Conservation (phyloP, 179 eudicot genomes). For the Beta macrorhiza region DNA sequence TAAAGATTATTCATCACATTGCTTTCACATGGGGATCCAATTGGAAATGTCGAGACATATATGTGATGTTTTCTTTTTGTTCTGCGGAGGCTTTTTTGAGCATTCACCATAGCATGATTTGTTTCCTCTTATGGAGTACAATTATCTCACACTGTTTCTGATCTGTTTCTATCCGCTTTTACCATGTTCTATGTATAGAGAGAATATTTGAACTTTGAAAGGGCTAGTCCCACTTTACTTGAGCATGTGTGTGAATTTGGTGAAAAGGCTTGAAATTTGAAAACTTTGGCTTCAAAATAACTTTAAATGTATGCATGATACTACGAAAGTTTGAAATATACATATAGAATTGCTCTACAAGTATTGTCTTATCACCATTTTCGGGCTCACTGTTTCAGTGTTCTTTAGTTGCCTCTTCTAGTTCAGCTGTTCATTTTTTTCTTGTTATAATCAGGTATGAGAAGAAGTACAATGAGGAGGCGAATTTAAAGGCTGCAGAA, state of each 20-base stretch:
- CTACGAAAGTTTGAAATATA: neutral
- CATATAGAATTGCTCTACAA: neutral
- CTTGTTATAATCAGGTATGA: slow-evolving; percentile 53
- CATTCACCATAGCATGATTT: too few relatives aligned
- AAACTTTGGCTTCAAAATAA: neutral
- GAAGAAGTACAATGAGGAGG: slow-evolving; percentile 61
- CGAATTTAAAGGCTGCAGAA: slow-evolving; percentile 51
- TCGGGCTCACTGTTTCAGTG: slow-evolving; percentile 8
- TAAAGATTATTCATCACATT: neutral
- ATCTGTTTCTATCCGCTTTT: neutral
- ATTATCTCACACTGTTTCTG: neutral
- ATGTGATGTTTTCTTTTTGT: too few relatives aligned
- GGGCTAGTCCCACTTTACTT: neutral
- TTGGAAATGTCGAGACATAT: neutral
- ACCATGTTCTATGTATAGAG: neutral
- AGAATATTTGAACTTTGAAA: neutral
- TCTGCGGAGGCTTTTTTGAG: too few relatives aligned
- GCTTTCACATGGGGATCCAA: neutral
- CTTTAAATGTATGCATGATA: neutral
- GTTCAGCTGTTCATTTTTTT: neutral
- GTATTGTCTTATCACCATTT: neutral
- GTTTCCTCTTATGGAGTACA: too few relatives aligned
- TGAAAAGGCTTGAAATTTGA: neutral
- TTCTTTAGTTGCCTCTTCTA: slow-evolving; percentile 6
- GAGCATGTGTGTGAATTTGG: neutral